phyloP scores from a whole-genome alignment of 169 alveolate genomes.

The Eimeria sp. region DNA sequence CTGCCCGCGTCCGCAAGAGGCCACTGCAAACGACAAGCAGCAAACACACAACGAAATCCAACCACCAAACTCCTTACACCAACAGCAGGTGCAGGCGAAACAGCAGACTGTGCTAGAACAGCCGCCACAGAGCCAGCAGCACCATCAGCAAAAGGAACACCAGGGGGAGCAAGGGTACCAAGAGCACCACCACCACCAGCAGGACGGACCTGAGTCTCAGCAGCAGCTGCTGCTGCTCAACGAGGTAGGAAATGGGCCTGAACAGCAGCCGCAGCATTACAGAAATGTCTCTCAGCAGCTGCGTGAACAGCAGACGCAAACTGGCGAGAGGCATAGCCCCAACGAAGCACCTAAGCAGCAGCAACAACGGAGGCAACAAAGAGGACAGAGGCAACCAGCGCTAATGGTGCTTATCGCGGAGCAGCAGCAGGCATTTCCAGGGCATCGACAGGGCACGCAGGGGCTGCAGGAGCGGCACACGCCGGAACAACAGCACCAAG shows the following conservation, averaged over 20 bases:
- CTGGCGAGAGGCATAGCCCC: background rate
- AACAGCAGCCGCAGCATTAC: background rate
- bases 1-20: background rate
- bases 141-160: background rate
- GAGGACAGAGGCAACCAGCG: background rate
- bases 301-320: background rate
- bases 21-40: background rate
- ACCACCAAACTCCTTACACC: background rate
- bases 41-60: background rate
- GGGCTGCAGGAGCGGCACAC: background rate
- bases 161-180: background rate
- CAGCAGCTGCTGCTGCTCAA: background rate
- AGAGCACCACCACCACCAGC: background rate
- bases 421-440: background rate
- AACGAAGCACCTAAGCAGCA: background rate
- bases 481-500: background rate
- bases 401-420: background rate
- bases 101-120: background rate
- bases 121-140: background rate
- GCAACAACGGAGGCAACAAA: background rate
- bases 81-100: background rate
- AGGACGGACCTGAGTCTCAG: background rate
- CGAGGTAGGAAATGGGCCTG: background rate
- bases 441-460: slow-evolving; percentile 1
- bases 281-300: background rate